Evolutionary conservation across 1,139 yeast genomes (phyloP), one percentile per base, ranked within the genome.

Genomic region (Pichia sp.): DNA sequence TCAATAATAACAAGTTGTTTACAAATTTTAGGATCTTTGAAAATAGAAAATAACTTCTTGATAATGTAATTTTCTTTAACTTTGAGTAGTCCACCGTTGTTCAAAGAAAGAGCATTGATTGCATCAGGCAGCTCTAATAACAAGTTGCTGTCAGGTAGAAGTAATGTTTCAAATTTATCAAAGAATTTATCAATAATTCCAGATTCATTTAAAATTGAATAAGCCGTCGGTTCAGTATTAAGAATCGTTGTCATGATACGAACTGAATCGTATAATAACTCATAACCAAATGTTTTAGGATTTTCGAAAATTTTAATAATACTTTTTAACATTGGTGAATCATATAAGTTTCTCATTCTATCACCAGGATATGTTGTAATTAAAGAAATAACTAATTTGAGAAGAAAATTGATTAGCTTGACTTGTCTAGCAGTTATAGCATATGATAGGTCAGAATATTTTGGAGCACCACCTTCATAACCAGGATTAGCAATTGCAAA

Each of bases 201-300:
- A 0, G 95, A 87, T 66, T 91, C 98, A 48, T 80, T 83, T 61
- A 91, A 75, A 47, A 91, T 85, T 3, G 88, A 77, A 63, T 79
- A 90, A 5, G 96, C 89, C 0, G 97, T 89, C 4, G 98, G 96
- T 62, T 91, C 98, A 59, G 87, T 87, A 64, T 91, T 95, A 47
- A 91, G 81, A 58, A 90, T 87, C 36, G 80, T 79, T 46, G 85
- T 79, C 28, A 90, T 76, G 25, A 85, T 79, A 58, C 82, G 87
- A 41, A 91, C 69, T 0, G 89, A 77, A 22, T 80, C 73, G 0
- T 89, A 75, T 22, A 87, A 68, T n/a, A 88, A 70, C 27, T 80
- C 76, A 34, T 83, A 81, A 0, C 96, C 96, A 71, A 90, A 88
- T 0, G 79, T 67, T 1, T 67, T 60, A 1, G 86, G 81, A 61